Base-by-base conservation (phyloP, 441 rosid species). In the Bocquillonia castaneifolia region DNA sequence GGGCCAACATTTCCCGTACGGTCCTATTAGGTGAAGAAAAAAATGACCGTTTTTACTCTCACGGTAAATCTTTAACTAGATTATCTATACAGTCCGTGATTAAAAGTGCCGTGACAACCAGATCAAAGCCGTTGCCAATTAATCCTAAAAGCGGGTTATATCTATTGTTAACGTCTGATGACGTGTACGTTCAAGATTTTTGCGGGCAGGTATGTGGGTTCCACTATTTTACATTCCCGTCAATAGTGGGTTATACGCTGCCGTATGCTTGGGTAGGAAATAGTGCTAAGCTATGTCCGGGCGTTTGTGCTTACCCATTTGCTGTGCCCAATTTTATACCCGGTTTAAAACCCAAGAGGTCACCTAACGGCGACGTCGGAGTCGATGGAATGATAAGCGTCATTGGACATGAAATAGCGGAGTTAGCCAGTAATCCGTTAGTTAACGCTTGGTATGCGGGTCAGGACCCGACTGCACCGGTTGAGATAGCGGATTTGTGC, bases 261-360 rank as follows among this genome's bases (percentile, higher is more conserved):
- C 99, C 99, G 58, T 93, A 89, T 85, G 99, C 99, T 25, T 93
- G 99, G 99, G 88, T 93, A 4, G 99, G 99, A 1, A 91, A 93
- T 78, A 89, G 96, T 36, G 96, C 86, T 7, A 88, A 84, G 78
- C 72, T 68, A 0, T 93, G 99, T 69, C 95, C 99, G 0, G 99
- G 93, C 2, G 77, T 78, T 12, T 93, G 99, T 55, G 97, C 99
- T 0, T 93, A 93, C 62, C 99, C 99, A 1, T 93, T 91, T 75
- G 91, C 96, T 23, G 92, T 85, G 0, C 95, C 97, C 3, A 62
- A 58, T 2, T 88, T 64, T 58, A 85, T 87, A 1, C 90, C 90
- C 12, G 92, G 92, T 22, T 44, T 83, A 29, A 88, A 87, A 79
- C 84, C 96, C 51, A 34, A 85, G 28, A 90, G 79, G 66, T 66